These are phyloP conservation scores for Cephalotrichum gorgonifer DNA, from an alignment of 2,329 filamentous ascomycete genomes.

Conservation along the genomic window DNA sequence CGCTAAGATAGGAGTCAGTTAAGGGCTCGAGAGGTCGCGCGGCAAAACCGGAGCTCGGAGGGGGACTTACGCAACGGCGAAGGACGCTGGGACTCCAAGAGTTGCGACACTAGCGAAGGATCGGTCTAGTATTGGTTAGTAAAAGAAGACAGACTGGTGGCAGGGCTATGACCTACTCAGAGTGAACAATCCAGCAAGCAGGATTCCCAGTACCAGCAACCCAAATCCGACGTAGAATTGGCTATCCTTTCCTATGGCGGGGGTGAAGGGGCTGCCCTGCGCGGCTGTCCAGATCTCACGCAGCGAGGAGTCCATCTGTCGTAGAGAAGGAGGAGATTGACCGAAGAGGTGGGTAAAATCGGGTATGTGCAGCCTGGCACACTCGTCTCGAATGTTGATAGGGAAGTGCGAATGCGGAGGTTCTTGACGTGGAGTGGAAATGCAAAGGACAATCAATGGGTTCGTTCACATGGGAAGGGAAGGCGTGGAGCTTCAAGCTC, in stretches of 20 bases:
- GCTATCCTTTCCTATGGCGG: slow-evolving; percentile 66
- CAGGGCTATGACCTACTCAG: slow-evolving; percentile 52
- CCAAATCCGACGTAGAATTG: slow-evolving; percentile 76
- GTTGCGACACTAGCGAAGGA: slow-evolving; percentile 66
- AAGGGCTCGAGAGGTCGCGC: not conserved
- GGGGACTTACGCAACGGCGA: slow-evolving; percentile 72
- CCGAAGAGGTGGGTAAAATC: not conserved
- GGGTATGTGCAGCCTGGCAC: no score
- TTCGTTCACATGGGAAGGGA: not conserved
- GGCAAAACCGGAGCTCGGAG: not conserved
- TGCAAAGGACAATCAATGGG: no score
- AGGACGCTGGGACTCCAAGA: slow-evolving; percentile 75
- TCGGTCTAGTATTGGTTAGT: slow-evolving; percentile 48
- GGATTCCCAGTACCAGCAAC: slow-evolving; percentile 61
- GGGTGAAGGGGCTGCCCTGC: slow-evolving; percentile 74
- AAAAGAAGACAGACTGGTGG: not conserved
- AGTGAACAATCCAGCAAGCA: slow-evolving; percentile 70
- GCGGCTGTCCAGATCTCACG: slow-evolving; percentile 91
- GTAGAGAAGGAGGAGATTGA: not conserved
- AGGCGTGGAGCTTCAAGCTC: not conserved
- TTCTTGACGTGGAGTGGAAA: not conserved
- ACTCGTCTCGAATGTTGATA: not conserved
- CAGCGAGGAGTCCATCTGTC: slow-evolving; percentile 68
- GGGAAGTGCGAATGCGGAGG: not conserved
- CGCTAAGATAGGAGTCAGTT: slow-evolving; percentile 40